Evolutionary conservation across 208 protist species (phyloP), one percentile per base, ranked within the genome.

Genomic region (Trypanosoma grayi): DNA sequence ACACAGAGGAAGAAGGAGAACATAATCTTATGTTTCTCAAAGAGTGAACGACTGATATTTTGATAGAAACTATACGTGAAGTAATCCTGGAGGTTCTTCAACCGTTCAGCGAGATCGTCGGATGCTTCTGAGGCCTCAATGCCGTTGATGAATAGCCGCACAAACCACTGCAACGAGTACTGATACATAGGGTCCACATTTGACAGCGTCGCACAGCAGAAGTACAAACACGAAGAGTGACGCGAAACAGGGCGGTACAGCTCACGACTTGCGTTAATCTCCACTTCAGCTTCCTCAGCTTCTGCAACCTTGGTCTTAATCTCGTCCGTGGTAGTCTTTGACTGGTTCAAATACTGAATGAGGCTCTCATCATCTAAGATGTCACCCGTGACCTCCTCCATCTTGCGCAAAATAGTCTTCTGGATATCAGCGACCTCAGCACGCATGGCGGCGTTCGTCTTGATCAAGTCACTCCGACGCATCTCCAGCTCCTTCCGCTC

Each of bases 311-410:
- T 96, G 13, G 85, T 68, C 31, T 85, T 85, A 56, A 98, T 98
- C 54, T 98, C 90, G 18, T 75, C 70, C 39, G 95, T 96, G 53
- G 93, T 98, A 30, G 92, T 77, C 76, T 99, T 99, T 7, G 97
- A 99, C 61, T 96, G 93, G 55, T 98, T 90, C 46, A 97, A 70
- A 73, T 97, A 97, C 56, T 79, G 76, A 57, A 99, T 99, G 4
- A 99, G 86, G 60, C 92, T 84, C 66, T 99, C 97, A 74, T 99
- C 97, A 62, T 99, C 97, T 3, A 99, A 78, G 62, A 99, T 97
- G 70, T 98, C 91, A 30, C 95, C 97, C 57, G 93, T 61, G 0
- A 97, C 94, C 60, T 97, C 91, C 54, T 96, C 89, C 57, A 99
- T 81, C 71, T 98, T 97, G 24, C 75, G 65, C 25, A 99, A 79